Evolutionary conservation across 768 basidiomycete species (phyloP).

Genomic region (Mycena polygramma): DNA sequence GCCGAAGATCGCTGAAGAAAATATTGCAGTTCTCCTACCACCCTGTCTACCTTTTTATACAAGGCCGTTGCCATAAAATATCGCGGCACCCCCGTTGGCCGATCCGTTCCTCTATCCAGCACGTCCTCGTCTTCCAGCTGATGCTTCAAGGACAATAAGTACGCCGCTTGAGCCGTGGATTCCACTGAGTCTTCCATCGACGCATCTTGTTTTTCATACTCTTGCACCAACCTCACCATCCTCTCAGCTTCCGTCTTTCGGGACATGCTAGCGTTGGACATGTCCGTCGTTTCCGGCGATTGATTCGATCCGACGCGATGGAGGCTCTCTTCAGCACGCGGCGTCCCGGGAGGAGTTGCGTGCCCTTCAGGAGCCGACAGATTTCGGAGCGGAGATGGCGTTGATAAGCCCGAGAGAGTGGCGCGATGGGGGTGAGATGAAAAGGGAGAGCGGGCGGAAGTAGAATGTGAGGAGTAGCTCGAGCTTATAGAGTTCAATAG

Average conservation of each 20-base stretch:
- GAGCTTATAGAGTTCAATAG: too few relatives aligned
- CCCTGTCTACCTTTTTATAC: background rate
- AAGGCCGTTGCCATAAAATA: background rate
- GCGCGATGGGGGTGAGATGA: too few relatives aligned
- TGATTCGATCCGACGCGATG: too few relatives aligned
- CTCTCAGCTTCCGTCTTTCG: background rate
- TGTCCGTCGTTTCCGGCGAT: too few relatives aligned
- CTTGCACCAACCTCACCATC: background rate
- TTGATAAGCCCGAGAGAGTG: too few relatives aligned
- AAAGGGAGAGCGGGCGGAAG: too few relatives aligned
- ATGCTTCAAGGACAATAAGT: background rate
- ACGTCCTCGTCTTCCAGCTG: background rate
- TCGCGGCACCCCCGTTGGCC: background rate
- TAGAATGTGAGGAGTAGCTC: too few relatives aligned
- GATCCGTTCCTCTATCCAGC: background rate
- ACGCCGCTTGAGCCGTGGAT: background rate
- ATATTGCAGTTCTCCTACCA: background rate
- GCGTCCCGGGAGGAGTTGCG: too few relatives aligned
- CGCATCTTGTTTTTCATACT: background rate
- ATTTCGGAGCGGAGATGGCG: too few relatives aligned
- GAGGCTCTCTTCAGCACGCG: too few relatives aligned
- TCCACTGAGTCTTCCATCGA: background rate
- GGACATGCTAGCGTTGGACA: background rate
- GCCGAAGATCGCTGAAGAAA: background rate
- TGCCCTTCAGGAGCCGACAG: too few relatives aligned